Base-by-base conservation (phyloP, 306 rosid species). In the Prunus kanzakura region DNA sequence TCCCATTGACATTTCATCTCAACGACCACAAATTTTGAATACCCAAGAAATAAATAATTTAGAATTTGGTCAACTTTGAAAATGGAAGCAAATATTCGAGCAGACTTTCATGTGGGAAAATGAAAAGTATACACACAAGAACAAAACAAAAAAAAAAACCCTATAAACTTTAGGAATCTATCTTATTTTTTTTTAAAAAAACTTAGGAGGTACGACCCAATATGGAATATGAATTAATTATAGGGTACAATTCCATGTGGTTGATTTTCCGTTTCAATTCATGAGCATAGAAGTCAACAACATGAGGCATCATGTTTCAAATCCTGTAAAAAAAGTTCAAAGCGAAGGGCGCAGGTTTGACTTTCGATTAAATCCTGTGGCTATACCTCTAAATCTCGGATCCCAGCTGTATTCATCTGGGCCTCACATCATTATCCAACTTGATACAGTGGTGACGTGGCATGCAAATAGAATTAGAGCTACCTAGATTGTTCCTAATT, bases 371-470 rank as follows among this genome's bases (percentile, higher is more conserved):
- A 47, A 0, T 3, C 8, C 25, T 56, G 61, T 56, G 5, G 61
- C 27, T 47, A 11, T 38, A 16, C 57, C 19, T n/a, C 22, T n/a
- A 3, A 9, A 20, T 20, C 8, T 8, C 61, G 8, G 2, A 6
- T n/a, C 14, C 13, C 11, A 8, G 22, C 61, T 2, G 23, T 8
- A 4, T 49, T 41, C 8, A 46, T 43, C 56, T 46, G 45, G 35
- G 51, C 2, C 18, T 3, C 43, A 22, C 20, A 25, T 41, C 35
- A 8, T 1, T 13, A 14, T 29, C 20, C 9, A 29, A 8, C 45
- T 13, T 16, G 62, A 73, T 20, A 10, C 4, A 4, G 11, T 7
- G 72, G 25, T 54, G 74, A 79, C 29, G 78, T 72, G 82, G 78
- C 51, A 25, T 2, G 16, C 18, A 14, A 14, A 30, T 1, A 22